Conservation (phyloP, 2,329 filamentous ascomycete genomes). For the Fusarium cicatricum region DNA sequence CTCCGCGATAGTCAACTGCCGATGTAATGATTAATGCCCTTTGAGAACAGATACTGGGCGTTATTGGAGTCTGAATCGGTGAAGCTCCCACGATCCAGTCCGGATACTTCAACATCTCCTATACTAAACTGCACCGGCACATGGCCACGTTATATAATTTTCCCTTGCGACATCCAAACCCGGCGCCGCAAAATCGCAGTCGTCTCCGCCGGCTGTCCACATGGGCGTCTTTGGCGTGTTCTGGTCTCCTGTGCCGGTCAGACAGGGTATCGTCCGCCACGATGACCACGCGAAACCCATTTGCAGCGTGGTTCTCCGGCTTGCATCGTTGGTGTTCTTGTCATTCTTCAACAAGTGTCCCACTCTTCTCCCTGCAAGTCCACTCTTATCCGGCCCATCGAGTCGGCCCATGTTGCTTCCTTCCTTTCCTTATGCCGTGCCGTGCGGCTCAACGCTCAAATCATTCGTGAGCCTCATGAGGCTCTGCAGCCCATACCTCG, state of each 20-base stretch:
- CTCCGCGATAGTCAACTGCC: slow-evolving; percentile 32
- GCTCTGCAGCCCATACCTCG: slow-evolving; percentile 27
- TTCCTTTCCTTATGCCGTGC: slow-evolving; percentile 20
- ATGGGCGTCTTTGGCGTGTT: slow-evolving; percentile 21
- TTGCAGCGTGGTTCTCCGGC: slow-evolving; percentile 13
- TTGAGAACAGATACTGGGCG: neutral
- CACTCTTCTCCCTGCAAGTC: slow-evolving; percentile 17
- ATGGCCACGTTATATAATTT: slow-evolving; percentile 31
- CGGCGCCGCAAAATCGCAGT: slow-evolving; percentile 20
- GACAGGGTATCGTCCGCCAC: slow-evolving; percentile 35
- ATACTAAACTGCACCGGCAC: slow-evolving; percentile 6
- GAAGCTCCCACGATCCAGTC: slow-evolving; percentile 11
- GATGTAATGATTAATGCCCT: slow-evolving; percentile 4
- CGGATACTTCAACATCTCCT: neutral
- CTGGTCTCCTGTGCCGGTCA: slow-evolving; percentile 22
- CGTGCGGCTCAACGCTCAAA: slow-evolving; percentile 27
- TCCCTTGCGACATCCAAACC: neutral
- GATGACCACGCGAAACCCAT: slow-evolving; percentile 25
- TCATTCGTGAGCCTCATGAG: slow-evolving; percentile 27
- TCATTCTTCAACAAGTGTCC: slow-evolving; percentile 23
- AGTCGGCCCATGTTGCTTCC: slow-evolving; percentile 21
- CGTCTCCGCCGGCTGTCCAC: slow-evolving; percentile 2
- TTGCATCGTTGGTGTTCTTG: slow-evolving; percentile 27
- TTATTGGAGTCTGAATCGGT: neutral
- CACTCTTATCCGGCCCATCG: slow-evolving; percentile 34